Conservation (phyloP, 257 asterid genomes). For the Rhazya stricta region DNA sequence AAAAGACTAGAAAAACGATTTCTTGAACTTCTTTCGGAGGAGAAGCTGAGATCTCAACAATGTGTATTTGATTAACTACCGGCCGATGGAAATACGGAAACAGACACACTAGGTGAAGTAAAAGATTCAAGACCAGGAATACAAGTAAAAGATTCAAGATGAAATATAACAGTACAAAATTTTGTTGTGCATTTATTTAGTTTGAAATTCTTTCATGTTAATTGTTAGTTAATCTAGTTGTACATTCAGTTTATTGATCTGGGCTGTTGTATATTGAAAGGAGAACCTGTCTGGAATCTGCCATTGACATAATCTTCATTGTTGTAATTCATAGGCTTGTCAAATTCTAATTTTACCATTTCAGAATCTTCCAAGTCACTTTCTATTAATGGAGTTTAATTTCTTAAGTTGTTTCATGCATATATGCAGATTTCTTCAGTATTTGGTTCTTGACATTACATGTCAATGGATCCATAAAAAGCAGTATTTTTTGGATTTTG, state of each 20-base stretch:
- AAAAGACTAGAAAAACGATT: constrained; percentile 56
- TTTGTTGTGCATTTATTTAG: background rate
- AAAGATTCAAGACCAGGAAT: background rate
- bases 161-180: constrained; percentile 20
- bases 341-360: background rate
- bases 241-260: background rate
- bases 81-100: constrained; percentile 6
- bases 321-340: background rate
- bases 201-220: constrained; percentile 9
- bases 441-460: background rate
- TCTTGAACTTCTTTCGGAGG: constrained; percentile 39
- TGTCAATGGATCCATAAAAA: background rate
- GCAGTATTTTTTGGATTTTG: too few species aligned
- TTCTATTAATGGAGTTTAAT: background rate
- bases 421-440: background rate
- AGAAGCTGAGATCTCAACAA: constrained; percentile 31
- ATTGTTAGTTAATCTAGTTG: constrained; percentile 4
- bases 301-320: background rate
- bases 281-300: background rate
- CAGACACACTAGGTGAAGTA: background rate
- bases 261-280: background rate
- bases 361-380: background rate
- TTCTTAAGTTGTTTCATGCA: background rate
- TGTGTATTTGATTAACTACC: constrained; percentile 31
- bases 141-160: constrained; percentile 1